Percentiles rank a stretch among this genome's conserved stretches.
Evolutionary conservation across 495 filamentous ascomycete species (phyloP).

Genomic region (Penicillium roqueforti): DNA sequence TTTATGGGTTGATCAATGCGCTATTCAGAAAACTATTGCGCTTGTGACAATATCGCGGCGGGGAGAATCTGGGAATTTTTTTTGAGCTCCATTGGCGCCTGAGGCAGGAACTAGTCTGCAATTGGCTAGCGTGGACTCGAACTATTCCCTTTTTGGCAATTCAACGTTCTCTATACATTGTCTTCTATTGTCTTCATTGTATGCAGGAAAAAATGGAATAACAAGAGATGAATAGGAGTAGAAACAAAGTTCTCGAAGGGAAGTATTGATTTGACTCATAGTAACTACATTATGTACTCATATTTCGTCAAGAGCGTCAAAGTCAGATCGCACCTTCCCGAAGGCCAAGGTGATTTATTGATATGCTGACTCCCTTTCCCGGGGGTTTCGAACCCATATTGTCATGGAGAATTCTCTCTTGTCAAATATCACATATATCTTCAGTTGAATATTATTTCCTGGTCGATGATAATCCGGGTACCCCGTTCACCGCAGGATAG

Average conservation of each 20-base stretch:
- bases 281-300: neutral
- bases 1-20: neutral
- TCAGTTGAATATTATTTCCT: neutral
- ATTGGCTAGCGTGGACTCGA: conserved; percentile 4
- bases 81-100: conserved; percentile 32
- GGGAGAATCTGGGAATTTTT: conserved; percentile 31
- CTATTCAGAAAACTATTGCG: conserved; percentile 1
- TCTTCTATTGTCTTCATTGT: neutral
- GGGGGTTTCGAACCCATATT: neutral
- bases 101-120: conserved; percentile 19
- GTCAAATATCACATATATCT: neutral
- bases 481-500: neutral
- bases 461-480: neutral
- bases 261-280: neutral
- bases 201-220: neutral
- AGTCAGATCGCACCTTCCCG: neutral
- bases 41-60: conserved; percentile 22
- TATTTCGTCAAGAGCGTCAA: neutral
- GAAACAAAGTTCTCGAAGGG: neutral
- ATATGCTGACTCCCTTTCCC: neutral
- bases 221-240: neutral
- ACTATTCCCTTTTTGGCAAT: neutral
- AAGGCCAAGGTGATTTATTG: neutral
- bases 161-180: neutral
- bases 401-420: neutral